These are phyloP conservation scores for Kingdonia uniflora DNA, from an alignment of 164 flowering plant genomes.

Conservation along the genomic window DNA sequence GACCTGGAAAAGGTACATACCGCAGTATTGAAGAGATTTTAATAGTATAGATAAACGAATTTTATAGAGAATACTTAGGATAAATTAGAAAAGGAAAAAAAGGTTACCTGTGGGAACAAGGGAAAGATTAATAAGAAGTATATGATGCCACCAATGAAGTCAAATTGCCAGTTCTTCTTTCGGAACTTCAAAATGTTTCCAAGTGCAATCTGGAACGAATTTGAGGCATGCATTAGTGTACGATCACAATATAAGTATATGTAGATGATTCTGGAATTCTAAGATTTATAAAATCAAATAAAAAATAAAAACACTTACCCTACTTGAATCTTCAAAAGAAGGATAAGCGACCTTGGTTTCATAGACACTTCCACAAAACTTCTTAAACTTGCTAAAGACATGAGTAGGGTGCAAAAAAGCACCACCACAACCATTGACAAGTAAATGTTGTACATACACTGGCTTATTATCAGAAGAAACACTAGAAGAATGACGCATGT, in stretches of 20 bases:
- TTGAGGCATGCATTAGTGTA: conserved; percentile 2
- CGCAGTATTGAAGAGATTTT: too few relatives aligned
- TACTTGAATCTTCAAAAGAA: conserved; percentile 92
- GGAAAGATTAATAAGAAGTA: conserved; percentile 81
- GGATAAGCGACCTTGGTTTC: conserved; percentile 91
- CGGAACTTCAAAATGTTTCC: conserved; percentile 96
- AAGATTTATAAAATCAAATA: not conserved
- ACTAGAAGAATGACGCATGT: conserved; percentile 88
- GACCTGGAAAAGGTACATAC: too few relatives aligned
- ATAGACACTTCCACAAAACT: conserved; percentile 48
- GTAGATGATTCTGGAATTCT: not conserved
- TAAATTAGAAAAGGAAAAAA: not conserved
- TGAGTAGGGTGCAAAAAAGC: conserved; percentile 99
- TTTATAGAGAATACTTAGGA: not conserved
- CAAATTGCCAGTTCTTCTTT: conserved; percentile 99
- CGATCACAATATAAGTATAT: not conserved
- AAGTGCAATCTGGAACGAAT: conserved; percentile 72
- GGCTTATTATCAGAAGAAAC: conserved; percentile 48
- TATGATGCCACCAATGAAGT: conserved; percentile 95
- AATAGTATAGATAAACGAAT: not conserved
- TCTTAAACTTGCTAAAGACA: conserved; percentile 67
- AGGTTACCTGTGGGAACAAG: conserved; percentile 87
- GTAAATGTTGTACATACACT: conserved; percentile 74
- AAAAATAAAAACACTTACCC: conserved; percentile 33
- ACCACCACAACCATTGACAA: conserved; percentile 99